Percentiles rank a stretch among this genome's conserved stretches.
phyloP scores from a whole-genome alignment of 768 basidiomycete species.

The Russula brevipes region DNA sequence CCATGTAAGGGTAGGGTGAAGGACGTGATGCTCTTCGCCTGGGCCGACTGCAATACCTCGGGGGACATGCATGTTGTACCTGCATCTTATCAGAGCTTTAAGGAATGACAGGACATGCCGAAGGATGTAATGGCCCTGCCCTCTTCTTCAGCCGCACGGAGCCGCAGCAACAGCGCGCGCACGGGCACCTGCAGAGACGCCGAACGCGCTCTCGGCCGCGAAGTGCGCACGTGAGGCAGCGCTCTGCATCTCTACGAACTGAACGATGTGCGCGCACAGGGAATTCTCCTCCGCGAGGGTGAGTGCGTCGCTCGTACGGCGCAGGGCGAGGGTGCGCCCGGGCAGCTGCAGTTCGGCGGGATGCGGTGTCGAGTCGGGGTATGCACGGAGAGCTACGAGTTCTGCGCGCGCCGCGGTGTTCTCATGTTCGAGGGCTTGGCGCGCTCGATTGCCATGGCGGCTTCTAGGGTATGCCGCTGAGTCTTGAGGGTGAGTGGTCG shows the following conservation, averaged over 20 bases:
- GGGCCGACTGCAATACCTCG: no score
- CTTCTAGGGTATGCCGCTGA: slow-evolving; percentile 55
- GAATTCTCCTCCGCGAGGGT: slow-evolving; percentile 53
- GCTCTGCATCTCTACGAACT: slow-evolving; percentile 41
- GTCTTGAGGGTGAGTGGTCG: slow-evolving; percentile 60
- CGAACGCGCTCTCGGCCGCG: slow-evolving; percentile 49
- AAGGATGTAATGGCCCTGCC: slow-evolving; percentile 28
- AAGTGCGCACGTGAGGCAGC: slow-evolving; percentile 42
- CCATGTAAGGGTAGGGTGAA: no score
- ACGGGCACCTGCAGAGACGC: slow-evolving; percentile 48
- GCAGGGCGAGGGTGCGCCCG: slow-evolving; percentile 62
- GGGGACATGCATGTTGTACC: no score
- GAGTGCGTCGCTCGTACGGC: slow-evolving; percentile 65
- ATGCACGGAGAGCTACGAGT: slow-evolving; percentile 47
- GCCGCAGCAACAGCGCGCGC: slow-evolving; percentile 44
- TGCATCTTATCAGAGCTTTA: no score
- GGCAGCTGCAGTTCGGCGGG: slow-evolving; percentile 38
- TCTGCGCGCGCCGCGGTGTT: slow-evolving; percentile 55
- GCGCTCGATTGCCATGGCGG: slow-evolving; percentile 45
- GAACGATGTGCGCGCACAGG: slow-evolving; percentile 44
- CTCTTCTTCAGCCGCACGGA: slow-evolving; percentile 51
- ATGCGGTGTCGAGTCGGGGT: slow-evolving; percentile 43
- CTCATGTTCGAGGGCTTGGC: slow-evolving; percentile 50
- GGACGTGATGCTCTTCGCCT: no score
- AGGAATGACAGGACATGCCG: no score